phyloP scores from a whole-genome alignment of 805 yeast species.

The Naumovozyma baii region DNA sequence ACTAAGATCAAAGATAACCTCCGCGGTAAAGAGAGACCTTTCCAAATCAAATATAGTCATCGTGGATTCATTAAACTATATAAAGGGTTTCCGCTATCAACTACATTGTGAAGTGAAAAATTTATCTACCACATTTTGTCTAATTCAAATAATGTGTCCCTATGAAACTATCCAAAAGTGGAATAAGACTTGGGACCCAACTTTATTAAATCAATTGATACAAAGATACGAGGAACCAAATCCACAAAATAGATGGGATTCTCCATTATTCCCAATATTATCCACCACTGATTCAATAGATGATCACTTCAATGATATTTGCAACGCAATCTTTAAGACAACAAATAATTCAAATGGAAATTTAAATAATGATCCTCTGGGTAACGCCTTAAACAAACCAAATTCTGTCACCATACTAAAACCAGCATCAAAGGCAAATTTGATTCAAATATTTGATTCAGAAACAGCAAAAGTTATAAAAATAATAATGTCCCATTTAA shows the following conservation, averaged over 20 bases:
- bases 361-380: slow-evolving; percentile 33
- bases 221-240: slow-evolving; percentile 94
- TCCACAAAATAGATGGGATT: slow-evolving; percentile 80
- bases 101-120: slow-evolving; percentile 89
- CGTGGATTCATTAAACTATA: slow-evolving; percentile 77
- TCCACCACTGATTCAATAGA: slow-evolving; percentile 33
- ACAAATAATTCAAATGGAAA: slow-evolving; percentile 3
- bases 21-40: slow-evolving; percentile 79
- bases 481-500: slow-evolving; percentile 45
- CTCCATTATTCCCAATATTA: slow-evolving; percentile 71
- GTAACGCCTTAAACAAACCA: slow-evolving; percentile 54
- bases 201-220: slow-evolving; percentile 53
- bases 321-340: slow-evolving; percentile 44
- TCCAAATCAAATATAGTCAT: slow-evolving; percentile 64
- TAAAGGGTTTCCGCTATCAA: slow-evolving; percentile 93
- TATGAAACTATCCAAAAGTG: slow-evolving; percentile 50
- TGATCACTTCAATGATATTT: slow-evolving; percentile 53
- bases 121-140: slow-evolving; percentile 69
- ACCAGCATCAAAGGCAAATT: slow-evolving; percentile 69
- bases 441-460: slow-evolving; percentile 67
- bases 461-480: slow-evolving; percentile 57
- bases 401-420: slow-evolving; percentile 77
- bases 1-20: slow-evolving; percentile 73
- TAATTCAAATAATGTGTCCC: slow-evolving; percentile 70
- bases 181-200: slow-evolving; percentile 61